Conservation (phyloP, 352 stramenopile species). For the Pythium brachiatum region DNA sequence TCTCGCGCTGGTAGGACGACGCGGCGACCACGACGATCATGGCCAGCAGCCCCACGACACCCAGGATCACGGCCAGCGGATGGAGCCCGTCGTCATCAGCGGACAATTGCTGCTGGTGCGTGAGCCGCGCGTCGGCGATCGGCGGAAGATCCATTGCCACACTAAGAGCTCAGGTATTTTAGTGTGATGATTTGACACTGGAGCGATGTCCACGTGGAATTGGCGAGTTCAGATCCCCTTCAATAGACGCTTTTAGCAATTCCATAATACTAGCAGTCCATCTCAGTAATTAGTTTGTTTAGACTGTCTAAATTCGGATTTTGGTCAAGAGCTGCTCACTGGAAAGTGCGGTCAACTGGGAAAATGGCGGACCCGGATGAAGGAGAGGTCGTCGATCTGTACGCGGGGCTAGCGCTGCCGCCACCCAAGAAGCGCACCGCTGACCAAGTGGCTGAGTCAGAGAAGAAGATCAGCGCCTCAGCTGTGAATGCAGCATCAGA, state of each 20-base stretch:
- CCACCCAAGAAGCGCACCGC: constrained; percentile 42
- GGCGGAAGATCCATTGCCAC: neutral
- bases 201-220: neutral
- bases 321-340: neutral
- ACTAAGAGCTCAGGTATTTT: neutral
- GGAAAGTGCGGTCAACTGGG: neutral
- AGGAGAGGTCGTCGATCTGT: constrained; percentile 37
- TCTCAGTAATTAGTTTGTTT: neutral
- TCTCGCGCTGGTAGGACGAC: constrained; percentile 78
- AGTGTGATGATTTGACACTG: neutral
- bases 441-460: neutral
- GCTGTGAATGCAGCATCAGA: constrained; percentile 13
- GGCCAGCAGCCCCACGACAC: constrained; percentile 51
- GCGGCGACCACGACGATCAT: constrained; percentile 65
- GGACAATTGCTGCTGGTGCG: neutral
- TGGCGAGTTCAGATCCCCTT: neutral
- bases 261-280: too few species aligned
- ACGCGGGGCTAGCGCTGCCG: constrained; percentile 48
- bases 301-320: neutral
- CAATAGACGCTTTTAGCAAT: neutral
- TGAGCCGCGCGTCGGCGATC: constrained; percentile 1
- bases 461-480: neutral
- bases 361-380: constrained; percentile 3
- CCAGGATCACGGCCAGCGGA: constrained; percentile 62
- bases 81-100: constrained; percentile 38